Base-by-base conservation (phyloP, 345 rosid species). In the Linum usitatissimum region DNA sequence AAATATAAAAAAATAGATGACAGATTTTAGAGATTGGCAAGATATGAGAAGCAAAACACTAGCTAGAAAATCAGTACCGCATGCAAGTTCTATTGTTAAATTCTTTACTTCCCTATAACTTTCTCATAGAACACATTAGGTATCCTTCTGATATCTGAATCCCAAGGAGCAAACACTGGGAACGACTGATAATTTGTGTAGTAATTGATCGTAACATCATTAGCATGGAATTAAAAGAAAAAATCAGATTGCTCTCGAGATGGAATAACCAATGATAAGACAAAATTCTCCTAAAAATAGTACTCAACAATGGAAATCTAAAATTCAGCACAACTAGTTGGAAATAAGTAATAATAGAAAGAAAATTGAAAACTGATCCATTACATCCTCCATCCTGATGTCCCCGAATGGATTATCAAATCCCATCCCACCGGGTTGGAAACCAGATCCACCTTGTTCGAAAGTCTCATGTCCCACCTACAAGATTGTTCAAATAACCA, bases 391-490 rank as follows among this genome's bases (percentile, higher is more conserved):
- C 78, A 78, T 68, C 55, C 78, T 82, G 68, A 81, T 73, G 60
- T 73, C 78, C 39, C 81, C 86, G 70, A 90, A 90, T 17, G 97
- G 97, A 80, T 81, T 82, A 57, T 82, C 90, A 38, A 71, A 83
- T 40, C 86, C 92, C 54, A 79, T 77, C 28, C 77, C 73, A 54
- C 79, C 84, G 66, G 83, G 76, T 55, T 77, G 79, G 76, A 75
- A 80, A 59, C 82, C 93, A 65, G 73, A 73, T 57, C 69, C 71
- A 59, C 76, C 82, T 69, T 86, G 86, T 60, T 90, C 95, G 79
- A 83, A 94, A 48, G 96, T 90, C 6, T 94, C 93, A 79, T 90
- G 99, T 59, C 99, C 99, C 75, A 88, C 88, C 99, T 94, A 70
- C 62, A 80, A 65, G 21, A 42, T 40, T 59, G 66, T 53, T 57